Evolutionary conservation across 1,284 basidiomycete genomes (phyloP), one percentile per base, ranked within the genome.

Genomic region (Naganishia sp.): DNA sequence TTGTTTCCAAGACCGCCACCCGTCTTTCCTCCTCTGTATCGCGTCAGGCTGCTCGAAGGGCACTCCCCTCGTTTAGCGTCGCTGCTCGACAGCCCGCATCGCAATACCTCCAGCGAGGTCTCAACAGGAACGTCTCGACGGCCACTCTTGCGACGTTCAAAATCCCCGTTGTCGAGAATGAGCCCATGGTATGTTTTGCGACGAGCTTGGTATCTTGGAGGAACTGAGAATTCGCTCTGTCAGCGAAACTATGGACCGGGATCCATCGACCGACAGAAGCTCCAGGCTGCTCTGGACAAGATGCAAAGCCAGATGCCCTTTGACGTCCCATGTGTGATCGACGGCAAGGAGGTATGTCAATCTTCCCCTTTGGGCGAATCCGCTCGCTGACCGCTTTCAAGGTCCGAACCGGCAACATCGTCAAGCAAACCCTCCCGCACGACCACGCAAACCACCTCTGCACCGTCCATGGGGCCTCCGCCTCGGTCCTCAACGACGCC

Each of bases 321-420:
- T 77, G 90, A 96, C 75, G 90, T 99, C 1, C 95, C 95, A 25
- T 90, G 90, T 75, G 84, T 99, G 71, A 85, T 99, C 74, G 91
- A 97, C 75, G 95, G 96, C 67, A 88, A 92, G 80, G 85, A 87
- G 73, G 92, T 92, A 71, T 71, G 88, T 79, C 23, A 32, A 18
- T 47, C n/a, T 13, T 41, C 3, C 17, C 4, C 21, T 41, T 1
- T 9, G 18, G 1, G 25, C 17, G 1, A 61, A 28, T 35, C 32
- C 13, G 41, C 10, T 50, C n/a, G 50, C 41, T n/a, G 21, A 39
- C 35, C 35, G 35, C 35, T 39, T 42, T 17, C 10, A 72, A 92
- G 90, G 83, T 96, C 80, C 92, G 86, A 79, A 92, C 93, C 1
- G 90, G 90, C 72, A 88, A 88, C 73, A 79, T 89, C 67, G 86